These are phyloP conservation scores for Candida pseudoviswanathii DNA, from an alignment of 1,139 yeast genomes.

Conservation along the genomic window DNA sequence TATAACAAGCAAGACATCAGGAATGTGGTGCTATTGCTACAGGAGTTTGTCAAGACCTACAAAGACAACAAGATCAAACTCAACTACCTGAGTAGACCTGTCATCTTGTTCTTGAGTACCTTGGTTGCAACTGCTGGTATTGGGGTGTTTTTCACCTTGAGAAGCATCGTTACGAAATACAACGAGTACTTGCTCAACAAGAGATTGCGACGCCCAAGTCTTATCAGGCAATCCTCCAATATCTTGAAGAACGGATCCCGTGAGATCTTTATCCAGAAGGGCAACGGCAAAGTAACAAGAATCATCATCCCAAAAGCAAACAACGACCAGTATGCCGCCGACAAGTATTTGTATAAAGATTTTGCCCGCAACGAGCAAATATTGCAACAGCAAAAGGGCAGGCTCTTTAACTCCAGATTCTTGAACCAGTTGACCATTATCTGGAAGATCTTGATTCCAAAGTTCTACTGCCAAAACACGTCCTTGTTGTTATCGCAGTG, in stretches of 20 bases:
- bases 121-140: slow-evolving; percentile 46
- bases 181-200: slow-evolving; percentile 32
- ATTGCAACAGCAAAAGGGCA: slow-evolving; percentile 27
- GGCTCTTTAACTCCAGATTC: slow-evolving; percentile 63
- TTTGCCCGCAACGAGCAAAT: slow-evolving; percentile 43
- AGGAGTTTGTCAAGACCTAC: slow-evolving; percentile 41
- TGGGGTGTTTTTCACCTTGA: slow-evolving; percentile 38
- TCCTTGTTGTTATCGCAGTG: slow-evolving; percentile 71
- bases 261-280: slow-evolving; percentile 56
- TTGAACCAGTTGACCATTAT: slow-evolving; percentile 73
- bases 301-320: slow-evolving; percentile 63
- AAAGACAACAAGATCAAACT: slow-evolving; percentile 41
- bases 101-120: slow-evolving; percentile 45
- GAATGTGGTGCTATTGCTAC: slow-evolving; percentile 36
- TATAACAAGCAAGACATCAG: slow-evolving; percentile 37
- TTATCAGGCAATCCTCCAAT: slow-evolving; percentile 47
- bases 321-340: slow-evolving; percentile 66
- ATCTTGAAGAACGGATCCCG: slow-evolving; percentile 56
- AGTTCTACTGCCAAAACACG: slow-evolving; percentile 66
- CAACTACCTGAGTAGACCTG: slow-evolving; percentile 50
- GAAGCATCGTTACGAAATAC: slow-evolving; percentile 33
- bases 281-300: slow-evolving; percentile 41
- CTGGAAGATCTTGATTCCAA: slow-evolving; percentile 82
- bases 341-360: slow-evolving; percentile 61
- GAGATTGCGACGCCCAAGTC: slow-evolving; percentile 36